These are phyloP conservation scores for Linnemannia hyalina DNA, from an alignment of 192 early-diverging fungal species.

Conservation along the genomic window DNA sequence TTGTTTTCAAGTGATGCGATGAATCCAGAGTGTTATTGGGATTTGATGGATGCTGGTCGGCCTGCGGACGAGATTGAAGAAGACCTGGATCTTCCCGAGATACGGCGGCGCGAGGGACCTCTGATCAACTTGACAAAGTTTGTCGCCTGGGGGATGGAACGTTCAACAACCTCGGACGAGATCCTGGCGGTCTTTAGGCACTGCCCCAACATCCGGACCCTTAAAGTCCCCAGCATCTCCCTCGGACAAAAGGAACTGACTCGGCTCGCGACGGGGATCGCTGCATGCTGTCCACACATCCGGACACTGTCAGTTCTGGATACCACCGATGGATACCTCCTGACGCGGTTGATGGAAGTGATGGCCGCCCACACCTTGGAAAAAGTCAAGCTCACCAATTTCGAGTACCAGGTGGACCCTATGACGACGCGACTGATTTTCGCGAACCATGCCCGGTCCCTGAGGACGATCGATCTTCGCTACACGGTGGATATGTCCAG, in stretches of 20 bases:
- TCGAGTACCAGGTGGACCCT: background rate
- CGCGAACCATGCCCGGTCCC: background rate
- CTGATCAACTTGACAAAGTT: background rate
- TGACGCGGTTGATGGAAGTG: background rate
- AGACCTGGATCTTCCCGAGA: background rate
- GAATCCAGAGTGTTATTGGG: background rate
- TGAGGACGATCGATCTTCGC: background rate
- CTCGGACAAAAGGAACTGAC: background rate
- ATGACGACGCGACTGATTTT: background rate
- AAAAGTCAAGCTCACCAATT: background rate
- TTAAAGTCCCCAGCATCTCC: background rate
- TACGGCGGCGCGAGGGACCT: background rate
- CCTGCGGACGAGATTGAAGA: background rate
- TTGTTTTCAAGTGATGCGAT: background rate
- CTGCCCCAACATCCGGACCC: background rate
- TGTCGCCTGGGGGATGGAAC: background rate
- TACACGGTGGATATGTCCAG: background rate
- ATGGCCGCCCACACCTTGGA: background rate
- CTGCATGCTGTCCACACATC: background rate
- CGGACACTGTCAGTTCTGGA: background rate
- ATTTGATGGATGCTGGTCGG: background rate
- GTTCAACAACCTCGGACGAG: background rate
- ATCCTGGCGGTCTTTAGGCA: background rate
- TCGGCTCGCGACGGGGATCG: background rate
- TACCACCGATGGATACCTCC: background rate